phyloP scores from a whole-genome alignment of 73 alveolate species.

The Paramecium tetraurelia region DNA sequence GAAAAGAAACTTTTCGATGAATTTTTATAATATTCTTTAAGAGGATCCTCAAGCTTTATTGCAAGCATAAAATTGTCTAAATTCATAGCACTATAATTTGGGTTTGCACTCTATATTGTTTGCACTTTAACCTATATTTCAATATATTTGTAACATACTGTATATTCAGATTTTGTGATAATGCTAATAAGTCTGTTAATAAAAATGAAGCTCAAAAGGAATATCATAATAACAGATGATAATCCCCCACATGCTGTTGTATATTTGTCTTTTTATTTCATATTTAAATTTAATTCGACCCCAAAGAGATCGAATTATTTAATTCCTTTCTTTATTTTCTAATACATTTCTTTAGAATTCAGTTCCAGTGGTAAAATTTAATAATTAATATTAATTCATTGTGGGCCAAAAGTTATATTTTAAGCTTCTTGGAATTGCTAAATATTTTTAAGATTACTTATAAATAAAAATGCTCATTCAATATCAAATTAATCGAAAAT shows the following conservation, averaged over 20 bases:
- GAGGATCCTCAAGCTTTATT: neutral
- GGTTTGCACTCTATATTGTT: neutral
- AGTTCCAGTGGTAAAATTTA: neutral
- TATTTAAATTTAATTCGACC: neutral
- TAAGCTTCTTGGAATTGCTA: neutral
- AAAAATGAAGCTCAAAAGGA: neutral
- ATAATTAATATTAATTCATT: neutral
- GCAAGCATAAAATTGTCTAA: neutral
- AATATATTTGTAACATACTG: neutral
- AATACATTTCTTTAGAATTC: neutral
- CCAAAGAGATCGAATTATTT: neutral
- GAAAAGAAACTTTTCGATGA: neutral
- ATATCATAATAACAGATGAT: neutral
- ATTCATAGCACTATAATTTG: neutral
- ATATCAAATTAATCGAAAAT: no score
- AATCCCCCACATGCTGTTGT: neutral
- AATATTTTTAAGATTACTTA: no score
- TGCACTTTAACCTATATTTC: neutral
- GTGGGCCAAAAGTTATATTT: neutral
- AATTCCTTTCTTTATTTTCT: neutral
- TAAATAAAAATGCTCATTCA: no score
- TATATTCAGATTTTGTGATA: neutral
- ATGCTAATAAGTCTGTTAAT: neutral
- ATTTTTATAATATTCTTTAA: neutral
- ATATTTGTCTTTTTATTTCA: neutral